phyloP scores from a whole-genome alignment of 1,139 yeast species.

The Saccharomyces pastorianus region DNA sequence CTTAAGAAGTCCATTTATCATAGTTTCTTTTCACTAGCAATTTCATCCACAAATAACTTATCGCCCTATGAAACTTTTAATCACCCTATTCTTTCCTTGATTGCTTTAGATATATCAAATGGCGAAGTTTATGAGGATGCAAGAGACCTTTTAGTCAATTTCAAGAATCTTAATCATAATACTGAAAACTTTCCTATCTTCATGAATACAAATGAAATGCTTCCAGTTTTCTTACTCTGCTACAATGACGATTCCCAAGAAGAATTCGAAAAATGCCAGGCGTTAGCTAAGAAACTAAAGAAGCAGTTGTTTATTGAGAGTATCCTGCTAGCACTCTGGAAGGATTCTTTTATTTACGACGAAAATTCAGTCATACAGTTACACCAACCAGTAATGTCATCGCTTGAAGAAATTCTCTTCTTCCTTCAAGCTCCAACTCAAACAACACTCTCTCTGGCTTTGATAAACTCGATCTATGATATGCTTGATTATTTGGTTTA shows the following conservation, averaged over 20 bases:
- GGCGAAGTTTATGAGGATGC: slow-evolving; percentile 41
- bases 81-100: slow-evolving; percentile 77
- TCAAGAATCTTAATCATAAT: slow-evolving; percentile 35
- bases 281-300: slow-evolving; percentile 31
- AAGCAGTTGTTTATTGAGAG: slow-evolving; percentile 34
- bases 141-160: slow-evolving; percentile 43
- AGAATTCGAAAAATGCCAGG: slow-evolving; percentile 26
- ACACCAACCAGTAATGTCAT: slow-evolving; percentile 36
- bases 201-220: slow-evolving; percentile 50
- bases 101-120: slow-evolving; percentile 41
- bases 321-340: slow-evolving; percentile 29
- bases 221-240: slow-evolving; percentile 37
- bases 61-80: slow-evolving; percentile 84
- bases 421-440: slow-evolving; percentile 55
- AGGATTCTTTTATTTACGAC: slow-evolving; percentile 5
- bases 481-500: slow-evolving; percentile 19
- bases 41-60: slow-evolving; percentile 49
- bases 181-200: slow-evolving; percentile 43
- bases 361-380: slow-evolving; percentile 19
- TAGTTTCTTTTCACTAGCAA: slow-evolving; percentile 50
- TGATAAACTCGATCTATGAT: slow-evolving; percentile 24
- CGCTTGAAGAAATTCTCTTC: slow-evolving; percentile 58
- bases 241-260: slow-evolving; percentile 25
- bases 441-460: slow-evolving; percentile 14
- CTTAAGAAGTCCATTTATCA: slow-evolving; percentile 46